A percentile compares a stretch with the other conserved stretches of the same genome.
Conservation (phyloP, 164 flowering plant species). For the Vitis rupestris region DNA sequence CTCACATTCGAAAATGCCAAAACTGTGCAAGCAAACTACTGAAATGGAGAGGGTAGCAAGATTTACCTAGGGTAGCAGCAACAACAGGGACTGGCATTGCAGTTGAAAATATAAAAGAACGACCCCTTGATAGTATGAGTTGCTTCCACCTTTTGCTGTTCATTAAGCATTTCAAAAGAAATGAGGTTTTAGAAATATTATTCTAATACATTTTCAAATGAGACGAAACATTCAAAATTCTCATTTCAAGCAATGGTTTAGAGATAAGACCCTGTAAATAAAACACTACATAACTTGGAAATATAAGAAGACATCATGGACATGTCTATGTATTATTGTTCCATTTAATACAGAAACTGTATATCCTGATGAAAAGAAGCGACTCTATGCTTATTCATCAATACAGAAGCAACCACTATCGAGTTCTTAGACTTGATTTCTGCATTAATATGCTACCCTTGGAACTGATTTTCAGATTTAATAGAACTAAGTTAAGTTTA, state of each 20-base stretch:
- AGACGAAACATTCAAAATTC: too few species aligned
- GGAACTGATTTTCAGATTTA: not conserved
- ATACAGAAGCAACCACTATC: not conserved
- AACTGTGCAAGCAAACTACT: not conserved
- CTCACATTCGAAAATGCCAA: not conserved
- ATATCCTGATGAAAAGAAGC: not conserved
- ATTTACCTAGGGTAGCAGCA: conserved; percentile 86
- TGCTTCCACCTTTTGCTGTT: conserved; percentile 89
- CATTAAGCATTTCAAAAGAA: conserved; percentile 12
- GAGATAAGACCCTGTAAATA: not conserved
- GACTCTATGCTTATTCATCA: not conserved
- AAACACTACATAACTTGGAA: too few species aligned
- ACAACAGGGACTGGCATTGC: conserved; percentile 70
- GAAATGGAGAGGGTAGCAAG: not conserved
- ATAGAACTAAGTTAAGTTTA: too few species aligned
- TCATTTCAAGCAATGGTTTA: not conserved
- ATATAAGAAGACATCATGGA: too few species aligned
- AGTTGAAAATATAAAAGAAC: conserved; percentile 91
- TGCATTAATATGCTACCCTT: not conserved
- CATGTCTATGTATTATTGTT: too few species aligned
- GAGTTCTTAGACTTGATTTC: not conserved
- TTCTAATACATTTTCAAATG: too few species aligned
- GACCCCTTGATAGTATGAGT: conserved; percentile 81
- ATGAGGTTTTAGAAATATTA: not conserved
- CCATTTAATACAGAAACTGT: not conserved